Evolutionary conservation across 2,329 filamentous ascomycete species (phyloP).

Genomic region (Calycina herbarum): DNA sequence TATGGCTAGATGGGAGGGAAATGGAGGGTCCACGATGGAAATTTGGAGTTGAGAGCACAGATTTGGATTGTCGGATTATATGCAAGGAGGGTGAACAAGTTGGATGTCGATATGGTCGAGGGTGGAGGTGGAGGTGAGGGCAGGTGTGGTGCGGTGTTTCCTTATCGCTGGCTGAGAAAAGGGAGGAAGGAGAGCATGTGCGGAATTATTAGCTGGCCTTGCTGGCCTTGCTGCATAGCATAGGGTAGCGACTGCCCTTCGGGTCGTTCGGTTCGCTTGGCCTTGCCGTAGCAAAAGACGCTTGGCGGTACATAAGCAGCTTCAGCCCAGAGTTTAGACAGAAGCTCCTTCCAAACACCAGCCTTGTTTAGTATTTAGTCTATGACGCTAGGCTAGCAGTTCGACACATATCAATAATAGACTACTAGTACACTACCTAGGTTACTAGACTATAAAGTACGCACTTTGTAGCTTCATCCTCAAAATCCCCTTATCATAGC

Average conservation of each 20-base stretch:
- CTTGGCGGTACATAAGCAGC: no score
- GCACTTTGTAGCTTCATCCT: neutral
- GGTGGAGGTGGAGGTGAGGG: neutral
- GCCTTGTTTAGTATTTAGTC: neutral
- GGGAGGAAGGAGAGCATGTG: neutral
- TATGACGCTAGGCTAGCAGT: neutral
- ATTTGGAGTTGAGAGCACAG: neutral
- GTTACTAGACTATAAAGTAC: no score
- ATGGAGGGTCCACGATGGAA: neutral
- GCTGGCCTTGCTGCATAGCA: neutral
- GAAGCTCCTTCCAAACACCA: no score
- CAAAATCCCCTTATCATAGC: neutral
- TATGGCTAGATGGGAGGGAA: slow-evolving; percentile 10
- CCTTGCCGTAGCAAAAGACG: no score
- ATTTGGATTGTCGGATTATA: neutral
- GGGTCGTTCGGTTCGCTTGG: neutral
- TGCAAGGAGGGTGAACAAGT: slow-evolving; percentile 30
- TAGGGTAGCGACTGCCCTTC: neutral
- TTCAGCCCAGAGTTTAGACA: no score
- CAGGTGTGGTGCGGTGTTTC: neutral
- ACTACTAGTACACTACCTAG: no score
- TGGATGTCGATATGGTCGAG: slow-evolving; percentile 19
- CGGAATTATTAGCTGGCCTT: slow-evolving; percentile 3
- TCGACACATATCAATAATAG: neutral
- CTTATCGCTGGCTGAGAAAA: slow-evolving; percentile 10